Conservation (phyloP, 345 rosid genomes). For the Rhodamnia rubescens region DNA sequence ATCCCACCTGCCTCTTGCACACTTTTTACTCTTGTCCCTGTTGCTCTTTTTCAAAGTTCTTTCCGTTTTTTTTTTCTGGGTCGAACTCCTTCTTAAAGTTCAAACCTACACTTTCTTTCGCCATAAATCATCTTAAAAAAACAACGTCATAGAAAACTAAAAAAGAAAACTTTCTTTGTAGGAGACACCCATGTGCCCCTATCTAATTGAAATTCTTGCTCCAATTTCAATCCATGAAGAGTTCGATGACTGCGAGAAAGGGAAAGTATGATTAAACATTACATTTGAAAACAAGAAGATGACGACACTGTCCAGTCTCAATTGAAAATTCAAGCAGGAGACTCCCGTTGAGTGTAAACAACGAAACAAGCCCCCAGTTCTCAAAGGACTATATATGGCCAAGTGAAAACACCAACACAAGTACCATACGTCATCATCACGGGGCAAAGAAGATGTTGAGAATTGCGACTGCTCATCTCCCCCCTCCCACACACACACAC, state of each 20-base stretch:
- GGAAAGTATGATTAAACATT: neutral
- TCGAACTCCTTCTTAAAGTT: constrained; percentile 13
- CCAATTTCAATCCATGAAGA: neutral
- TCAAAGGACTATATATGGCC: neutral
- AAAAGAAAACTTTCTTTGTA: neutral
- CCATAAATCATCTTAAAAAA: too few species aligned
- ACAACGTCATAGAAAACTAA: neutral
- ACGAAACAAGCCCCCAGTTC: neutral
- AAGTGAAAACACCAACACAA: neutral
- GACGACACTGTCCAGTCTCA: neutral
- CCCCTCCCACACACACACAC: too few species aligned
- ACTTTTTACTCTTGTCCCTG: constrained; percentile 7
- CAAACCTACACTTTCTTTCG: constrained; percentile 1
- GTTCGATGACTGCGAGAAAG: neutral
- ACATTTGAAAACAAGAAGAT: neutral
- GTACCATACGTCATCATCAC: neutral
- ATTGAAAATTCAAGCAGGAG: neutral
- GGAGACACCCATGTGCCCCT: neutral
- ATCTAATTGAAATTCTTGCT: neutral
- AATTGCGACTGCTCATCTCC: neutral
- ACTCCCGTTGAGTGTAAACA: neutral
- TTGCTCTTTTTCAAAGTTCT: constrained; percentile 17
- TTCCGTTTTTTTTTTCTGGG: too few species aligned
- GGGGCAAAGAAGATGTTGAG: neutral
- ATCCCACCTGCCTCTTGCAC: constrained; percentile 12